A percentile compares a stretch with the other conserved stretches of the same genome.
These are phyloP conservation scores for Cylindricascospora bacillispora DNA, from an alignment of 1,139 yeast genomes.

Conservation along the genomic window DNA sequence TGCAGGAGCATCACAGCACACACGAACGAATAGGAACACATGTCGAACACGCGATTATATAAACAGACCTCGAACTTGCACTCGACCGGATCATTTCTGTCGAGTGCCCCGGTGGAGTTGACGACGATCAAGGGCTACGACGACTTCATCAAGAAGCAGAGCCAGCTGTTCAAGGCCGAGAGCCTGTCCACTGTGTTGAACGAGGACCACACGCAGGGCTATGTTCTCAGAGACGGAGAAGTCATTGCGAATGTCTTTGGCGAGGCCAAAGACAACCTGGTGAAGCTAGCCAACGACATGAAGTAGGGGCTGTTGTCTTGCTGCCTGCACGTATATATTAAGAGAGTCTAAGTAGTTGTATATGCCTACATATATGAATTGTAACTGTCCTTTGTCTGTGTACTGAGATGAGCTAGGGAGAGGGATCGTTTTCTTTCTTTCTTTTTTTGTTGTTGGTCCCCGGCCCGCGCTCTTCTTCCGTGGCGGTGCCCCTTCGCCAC, in stretches of 20 bases:
- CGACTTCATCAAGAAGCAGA: conserved; percentile 23
- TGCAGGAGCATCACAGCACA: no score
- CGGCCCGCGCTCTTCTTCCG: no score
- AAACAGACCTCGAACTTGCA: conserved; percentile 4
- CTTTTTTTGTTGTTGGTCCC: no score
- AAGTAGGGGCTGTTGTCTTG: no score
- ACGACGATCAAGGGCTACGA: conserved; percentile 28
- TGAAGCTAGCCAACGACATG: conserved; percentile 11
- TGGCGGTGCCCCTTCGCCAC: no score
- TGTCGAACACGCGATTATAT: not conserved
- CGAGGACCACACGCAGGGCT: conserved; percentile 22
- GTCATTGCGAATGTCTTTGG: conserved; percentile 28
- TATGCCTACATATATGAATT: no score
- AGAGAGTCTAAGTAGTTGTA: no score
- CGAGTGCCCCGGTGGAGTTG: conserved; percentile 27
- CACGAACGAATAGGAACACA: no score
- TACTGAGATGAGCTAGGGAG: no score
- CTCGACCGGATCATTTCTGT: conserved; percentile 23
- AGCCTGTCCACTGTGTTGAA: conserved; percentile 21
- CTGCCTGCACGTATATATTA: no score
- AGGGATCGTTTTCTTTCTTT: no score
- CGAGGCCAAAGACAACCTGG: conserved; percentile 22
- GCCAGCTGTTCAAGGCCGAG: conserved; percentile 4
- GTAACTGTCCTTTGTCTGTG: no score
- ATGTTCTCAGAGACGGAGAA: conserved; percentile 24